Evolutionary conservation across 768 basidiomycete species (phyloP).

Genomic region (Roridomyces roridus): DNA sequence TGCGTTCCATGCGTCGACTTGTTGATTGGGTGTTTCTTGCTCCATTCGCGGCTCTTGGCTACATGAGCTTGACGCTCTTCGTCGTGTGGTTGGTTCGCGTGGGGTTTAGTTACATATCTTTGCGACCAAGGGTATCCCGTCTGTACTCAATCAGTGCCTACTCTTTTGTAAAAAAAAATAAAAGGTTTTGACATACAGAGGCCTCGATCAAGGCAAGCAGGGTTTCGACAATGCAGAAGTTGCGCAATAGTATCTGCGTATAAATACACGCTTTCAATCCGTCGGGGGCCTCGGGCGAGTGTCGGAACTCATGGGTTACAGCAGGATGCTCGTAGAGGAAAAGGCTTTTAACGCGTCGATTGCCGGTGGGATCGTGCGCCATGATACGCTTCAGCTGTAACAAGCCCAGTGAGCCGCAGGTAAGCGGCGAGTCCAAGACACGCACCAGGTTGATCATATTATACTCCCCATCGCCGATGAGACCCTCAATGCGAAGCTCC

Average conservation of each 20-base stretch:
- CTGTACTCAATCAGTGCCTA: too few species aligned
- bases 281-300: neutral
- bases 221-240: slow-evolving; percentile 3
- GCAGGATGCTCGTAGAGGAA: slow-evolving; percentile 8
- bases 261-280: neutral
- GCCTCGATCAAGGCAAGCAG: neutral
- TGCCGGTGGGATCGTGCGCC: too few species aligned
- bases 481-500: slow-evolving; percentile 12
- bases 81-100: too few species aligned
- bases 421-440: neutral
- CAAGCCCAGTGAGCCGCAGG: neutral
- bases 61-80: too few species aligned
- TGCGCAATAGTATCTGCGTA: neutral
- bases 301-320: neutral
- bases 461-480: slow-evolving; percentile 10
- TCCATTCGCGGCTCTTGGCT: too few species aligned
- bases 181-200: neutral
- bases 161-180: too few species aligned
- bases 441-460: slow-evolving; percentile 15
- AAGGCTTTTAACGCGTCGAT: neutral
- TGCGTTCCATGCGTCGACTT: too few species aligned
- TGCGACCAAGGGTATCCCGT: too few species aligned
- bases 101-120: too few species aligned
- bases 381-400: slow-evolving; percentile 3
- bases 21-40: too few species aligned